Evolutionary conservation across 805 yeast species (phyloP).

Genomic region (Metschnikowia lunata): DNA sequence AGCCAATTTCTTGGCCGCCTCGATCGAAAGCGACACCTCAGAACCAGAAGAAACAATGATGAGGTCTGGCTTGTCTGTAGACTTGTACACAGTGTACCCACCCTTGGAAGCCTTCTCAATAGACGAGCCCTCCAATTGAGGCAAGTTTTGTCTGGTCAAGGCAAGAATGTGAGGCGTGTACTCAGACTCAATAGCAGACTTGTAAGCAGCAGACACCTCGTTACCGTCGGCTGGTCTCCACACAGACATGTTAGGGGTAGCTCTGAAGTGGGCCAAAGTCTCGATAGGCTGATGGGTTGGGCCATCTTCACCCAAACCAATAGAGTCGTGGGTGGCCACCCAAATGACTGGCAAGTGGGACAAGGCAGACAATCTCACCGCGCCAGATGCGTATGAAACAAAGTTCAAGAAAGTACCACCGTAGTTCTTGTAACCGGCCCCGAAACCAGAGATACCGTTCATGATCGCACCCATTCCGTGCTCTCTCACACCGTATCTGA

Average conservation of each 20-base stretch:
- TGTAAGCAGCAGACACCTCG: constrained; percentile 81
- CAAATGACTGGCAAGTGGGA: constrained; percentile 80
- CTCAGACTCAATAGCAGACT: constrained; percentile 55
- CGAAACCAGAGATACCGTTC: constrained; percentile 94
- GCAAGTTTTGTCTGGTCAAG: constrained; percentile 80
- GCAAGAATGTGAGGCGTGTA: constrained; percentile 73
- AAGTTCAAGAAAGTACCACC: constrained; percentile 99
- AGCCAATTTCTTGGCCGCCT: constrained; percentile 70
- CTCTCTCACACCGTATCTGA: constrained; percentile 98
- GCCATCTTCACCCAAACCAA: constrained; percentile 90
- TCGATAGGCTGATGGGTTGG: constrained; percentile 93
- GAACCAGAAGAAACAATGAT: constrained; percentile 91
- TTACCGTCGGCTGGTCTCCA: constrained; percentile 96
- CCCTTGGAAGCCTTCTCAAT: constrained; percentile 91
- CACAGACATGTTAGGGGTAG: constrained; percentile 73
- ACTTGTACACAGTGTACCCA: constrained; percentile 65
- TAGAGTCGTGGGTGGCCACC: constrained; percentile 89
- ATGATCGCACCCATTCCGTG: constrained; percentile 98
- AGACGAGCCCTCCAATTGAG: constrained; percentile 90
- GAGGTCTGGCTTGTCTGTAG: constrained; percentile 56
- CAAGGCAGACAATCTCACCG: constrained; percentile 78
- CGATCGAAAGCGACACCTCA: constrained; percentile 80
- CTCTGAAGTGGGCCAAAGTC: constrained; percentile 82
- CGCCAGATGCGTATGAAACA: constrained; percentile 78
- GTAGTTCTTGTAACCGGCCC: constrained; percentile 80